These are phyloP conservation scores for Tripterygium wilfordii DNA, from an alignment of 177 flowering plant genomes.

Conservation along the genomic window DNA sequence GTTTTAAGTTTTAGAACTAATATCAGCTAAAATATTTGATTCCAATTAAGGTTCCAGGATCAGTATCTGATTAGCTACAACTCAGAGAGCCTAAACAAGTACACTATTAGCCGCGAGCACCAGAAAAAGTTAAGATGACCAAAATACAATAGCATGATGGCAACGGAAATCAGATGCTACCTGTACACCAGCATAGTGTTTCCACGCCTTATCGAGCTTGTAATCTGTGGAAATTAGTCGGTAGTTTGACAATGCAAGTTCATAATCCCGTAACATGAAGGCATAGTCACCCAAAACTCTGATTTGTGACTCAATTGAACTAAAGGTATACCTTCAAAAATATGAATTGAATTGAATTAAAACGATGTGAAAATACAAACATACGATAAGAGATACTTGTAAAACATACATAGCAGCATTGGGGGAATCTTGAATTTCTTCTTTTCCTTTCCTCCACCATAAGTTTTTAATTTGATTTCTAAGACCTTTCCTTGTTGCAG, in stretches of 20 bases:
- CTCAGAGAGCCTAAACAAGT: no score
- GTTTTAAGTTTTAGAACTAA: no score
- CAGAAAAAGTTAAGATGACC: no score
- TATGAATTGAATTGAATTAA: no score
- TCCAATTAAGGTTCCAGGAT: no score
- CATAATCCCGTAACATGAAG: conserved; percentile 96
- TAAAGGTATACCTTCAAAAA: conserved; percentile 79
- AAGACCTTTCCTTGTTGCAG: conserved; percentile 94
- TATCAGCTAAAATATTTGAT: no score
- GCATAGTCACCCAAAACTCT: conserved; percentile 96
- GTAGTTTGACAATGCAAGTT: conserved; percentile 92
- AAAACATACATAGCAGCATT: conserved; percentile 58
- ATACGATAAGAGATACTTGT: conserved; percentile 2
- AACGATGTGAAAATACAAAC: no score
- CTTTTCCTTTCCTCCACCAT: conserved; percentile 99
- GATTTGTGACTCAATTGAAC: conserved; percentile 90
- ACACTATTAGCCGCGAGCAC: no score
- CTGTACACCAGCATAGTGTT: conserved; percentile 97
- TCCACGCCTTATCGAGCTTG: conserved; percentile 98
- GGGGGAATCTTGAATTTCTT: conserved; percentile 62
- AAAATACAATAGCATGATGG: no score
- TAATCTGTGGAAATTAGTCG: conserved; percentile 91
- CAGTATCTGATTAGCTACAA: no score
- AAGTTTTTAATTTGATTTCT: conserved; percentile 91
- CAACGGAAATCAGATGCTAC: no score